These are phyloP conservation scores for Lippia alba DNA, from an alignment of 305 asterid genomes.

Conservation along the genomic window DNA sequence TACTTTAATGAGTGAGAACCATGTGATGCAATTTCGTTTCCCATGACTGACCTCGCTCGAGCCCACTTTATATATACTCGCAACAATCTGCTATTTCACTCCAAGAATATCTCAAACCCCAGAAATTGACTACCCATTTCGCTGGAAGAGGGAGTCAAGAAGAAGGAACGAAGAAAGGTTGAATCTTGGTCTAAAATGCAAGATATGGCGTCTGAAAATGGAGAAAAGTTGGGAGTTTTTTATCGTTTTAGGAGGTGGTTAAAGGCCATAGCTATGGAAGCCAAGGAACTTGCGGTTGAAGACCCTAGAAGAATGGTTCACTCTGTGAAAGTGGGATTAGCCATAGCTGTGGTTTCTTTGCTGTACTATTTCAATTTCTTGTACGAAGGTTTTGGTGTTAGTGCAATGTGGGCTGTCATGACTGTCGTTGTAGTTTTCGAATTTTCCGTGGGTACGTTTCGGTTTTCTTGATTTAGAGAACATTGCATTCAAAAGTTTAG, in stretches of 20 bases:
- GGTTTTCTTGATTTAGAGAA: neutral
- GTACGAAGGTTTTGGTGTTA: conserved; percentile 56
- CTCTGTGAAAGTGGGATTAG: conserved; percentile 64
- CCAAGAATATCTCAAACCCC: no score
- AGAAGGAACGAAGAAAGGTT: neutral
- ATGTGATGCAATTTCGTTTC: neutral
- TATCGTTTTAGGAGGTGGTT: conserved; percentile 38
- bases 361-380: conserved; percentile 58
- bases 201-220: conserved; percentile 38
- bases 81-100: neutral
- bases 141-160: neutral
- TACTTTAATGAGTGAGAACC: conserved; percentile 23
- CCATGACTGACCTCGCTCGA: neutral
- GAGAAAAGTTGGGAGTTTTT: conserved; percentile 38
- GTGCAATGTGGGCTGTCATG: conserved; percentile 70
- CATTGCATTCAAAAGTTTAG: neutral
- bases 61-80: conserved; percentile 22
- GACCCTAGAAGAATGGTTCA: conserved; percentile 74
- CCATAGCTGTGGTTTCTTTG: conserved; percentile 59
- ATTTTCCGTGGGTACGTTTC: conserved; percentile 42
- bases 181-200: neutral
- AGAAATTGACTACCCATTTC: neutral
- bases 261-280: conserved; percentile 33
- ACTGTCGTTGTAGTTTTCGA: conserved; percentile 39
- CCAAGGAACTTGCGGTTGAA: conserved; percentile 53